A percentile compares a stretch with the other conserved stretches of the same genome.
phyloP scores from a whole-genome alignment of 2,329 filamentous ascomycete species.

The Geosmithia flava region DNA sequence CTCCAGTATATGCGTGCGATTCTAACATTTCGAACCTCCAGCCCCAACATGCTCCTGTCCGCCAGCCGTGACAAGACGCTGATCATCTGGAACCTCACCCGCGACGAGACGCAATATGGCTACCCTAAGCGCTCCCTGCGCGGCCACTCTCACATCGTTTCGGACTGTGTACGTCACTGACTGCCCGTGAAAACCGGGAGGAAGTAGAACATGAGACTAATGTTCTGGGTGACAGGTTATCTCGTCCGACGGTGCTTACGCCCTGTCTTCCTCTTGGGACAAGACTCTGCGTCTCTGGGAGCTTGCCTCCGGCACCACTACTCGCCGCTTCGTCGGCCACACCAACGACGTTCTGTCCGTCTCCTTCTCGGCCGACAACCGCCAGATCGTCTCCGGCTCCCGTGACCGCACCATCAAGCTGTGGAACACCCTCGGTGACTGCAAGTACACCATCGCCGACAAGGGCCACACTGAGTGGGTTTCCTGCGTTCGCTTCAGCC shows the following conservation, averaged over 20 bases:
- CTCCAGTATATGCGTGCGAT: background rate
- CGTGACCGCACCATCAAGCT: constrained; percentile 99
- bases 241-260: constrained; percentile 98
- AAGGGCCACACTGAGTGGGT: constrained; percentile 99
- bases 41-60: constrained; percentile 99
- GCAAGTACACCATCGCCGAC: constrained; percentile 99
- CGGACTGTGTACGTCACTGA: constrained; percentile 80
- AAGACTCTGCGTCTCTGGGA: constrained; percentile 99
- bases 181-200: constrained; percentile 5
- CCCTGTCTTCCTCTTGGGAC: constrained; percentile 98
- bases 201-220: constrained; percentile 5
- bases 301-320: constrained; percentile 93
- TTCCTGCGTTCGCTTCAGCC: constrained; percentile 98
- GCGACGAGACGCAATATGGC: constrained; percentile 95
- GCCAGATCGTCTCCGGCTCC: constrained; percentile 97
- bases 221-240: constrained; percentile 56
- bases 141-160: constrained; percentile 99
- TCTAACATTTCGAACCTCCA: constrained; percentile 17
- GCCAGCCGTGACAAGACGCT: constrained; percentile 95
- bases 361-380: constrained; percentile 99
- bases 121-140: constrained; percentile 98
- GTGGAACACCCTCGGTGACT: constrained; percentile 99
- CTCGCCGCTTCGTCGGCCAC: constrained; percentile 97
- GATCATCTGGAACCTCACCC: constrained; percentile 99
- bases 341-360: constrained; percentile 99